Conservation (phyloP, 169 alveolate species). For the Plasmodium billcollinsi region DNA sequence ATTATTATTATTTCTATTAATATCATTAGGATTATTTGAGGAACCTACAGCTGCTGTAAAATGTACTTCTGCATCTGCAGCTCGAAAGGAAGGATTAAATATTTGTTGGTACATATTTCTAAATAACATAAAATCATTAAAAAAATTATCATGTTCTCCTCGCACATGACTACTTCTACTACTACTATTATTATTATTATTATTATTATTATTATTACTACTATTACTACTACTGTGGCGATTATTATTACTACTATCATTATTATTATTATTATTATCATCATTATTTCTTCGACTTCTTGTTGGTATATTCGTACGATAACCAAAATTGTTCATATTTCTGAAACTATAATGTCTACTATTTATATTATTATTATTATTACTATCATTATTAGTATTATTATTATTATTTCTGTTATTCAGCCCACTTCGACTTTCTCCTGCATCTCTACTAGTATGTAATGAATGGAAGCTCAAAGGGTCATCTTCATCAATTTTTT, state of each 20-base stretch:
- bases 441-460: constrained; percentile 17
- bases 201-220: not conserved
- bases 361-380: not conserved
- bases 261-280: not conserved
- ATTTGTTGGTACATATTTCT: constrained; percentile 64
- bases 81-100: constrained; percentile 25
- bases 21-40: not conserved
- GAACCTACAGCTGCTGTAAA: constrained; percentile 37
- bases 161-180: not conserved
- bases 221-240: not conserved
- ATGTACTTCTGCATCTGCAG: constrained; percentile 36
- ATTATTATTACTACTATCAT: not conserved
- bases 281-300: not conserved
- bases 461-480: constrained; percentile 59
- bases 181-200: not conserved
- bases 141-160: constrained; percentile 21
- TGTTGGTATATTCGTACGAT: too few species aligned
- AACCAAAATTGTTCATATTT: not conserved
- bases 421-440: not conserved
- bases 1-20: not conserved
- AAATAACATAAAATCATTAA: constrained; percentile 56
- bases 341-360: not conserved
- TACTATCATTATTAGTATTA: not conserved
- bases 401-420: not conserved
- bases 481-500: constrained; percentile 69